Percentiles rank a stretch among this genome's conserved stretches.
These are phyloP conservation scores for Saccharomycopsis oosterbeekiorum DNA, from an alignment of 805 yeast species.

Conservation along the genomic window DNA sequence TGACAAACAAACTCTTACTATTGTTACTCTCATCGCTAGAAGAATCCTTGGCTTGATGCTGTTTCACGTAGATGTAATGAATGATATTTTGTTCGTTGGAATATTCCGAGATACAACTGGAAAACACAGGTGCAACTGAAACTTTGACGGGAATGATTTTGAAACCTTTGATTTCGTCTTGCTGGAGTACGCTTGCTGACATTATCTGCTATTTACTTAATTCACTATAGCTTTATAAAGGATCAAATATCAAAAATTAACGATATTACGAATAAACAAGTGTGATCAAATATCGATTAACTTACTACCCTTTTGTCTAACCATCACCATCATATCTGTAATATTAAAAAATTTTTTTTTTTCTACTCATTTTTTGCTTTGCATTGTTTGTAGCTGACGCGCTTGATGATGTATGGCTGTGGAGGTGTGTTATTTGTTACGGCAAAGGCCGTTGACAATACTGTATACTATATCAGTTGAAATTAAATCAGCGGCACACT, in stretches of 20 bases:
- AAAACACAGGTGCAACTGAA: constrained; percentile 22
- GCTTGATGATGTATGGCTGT: not conserved
- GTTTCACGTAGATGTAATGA: constrained; percentile 59
- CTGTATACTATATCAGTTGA: too few relatives aligned
- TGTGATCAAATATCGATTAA: too few relatives aligned
- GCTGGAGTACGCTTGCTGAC: not conserved
- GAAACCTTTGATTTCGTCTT: constrained; percentile 48
- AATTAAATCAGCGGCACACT: too few relatives aligned
- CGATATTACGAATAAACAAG: too few relatives aligned
- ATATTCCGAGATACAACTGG: constrained; percentile 7
- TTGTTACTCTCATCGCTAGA: constrained; percentile 33
- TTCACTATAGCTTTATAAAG: not conserved
- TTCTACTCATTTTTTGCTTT: not conserved
- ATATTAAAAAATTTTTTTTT: not conserved
- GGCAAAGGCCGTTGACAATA: too few relatives aligned
- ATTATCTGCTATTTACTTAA: not conserved
- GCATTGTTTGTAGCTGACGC: not conserved
- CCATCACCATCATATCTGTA: too few relatives aligned
- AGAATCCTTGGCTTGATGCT: constrained; percentile 33
- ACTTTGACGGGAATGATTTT: constrained; percentile 39
- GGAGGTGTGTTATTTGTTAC: not conserved
- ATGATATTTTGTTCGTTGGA: constrained; percentile 22
- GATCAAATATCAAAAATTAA: not conserved
- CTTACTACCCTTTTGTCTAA: too few relatives aligned
- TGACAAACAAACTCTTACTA: constrained; percentile 57